These are phyloP conservation scores for Paulownia fortunei DNA, from an alignment of 257 asterid species.

Conservation along the genomic window DNA sequence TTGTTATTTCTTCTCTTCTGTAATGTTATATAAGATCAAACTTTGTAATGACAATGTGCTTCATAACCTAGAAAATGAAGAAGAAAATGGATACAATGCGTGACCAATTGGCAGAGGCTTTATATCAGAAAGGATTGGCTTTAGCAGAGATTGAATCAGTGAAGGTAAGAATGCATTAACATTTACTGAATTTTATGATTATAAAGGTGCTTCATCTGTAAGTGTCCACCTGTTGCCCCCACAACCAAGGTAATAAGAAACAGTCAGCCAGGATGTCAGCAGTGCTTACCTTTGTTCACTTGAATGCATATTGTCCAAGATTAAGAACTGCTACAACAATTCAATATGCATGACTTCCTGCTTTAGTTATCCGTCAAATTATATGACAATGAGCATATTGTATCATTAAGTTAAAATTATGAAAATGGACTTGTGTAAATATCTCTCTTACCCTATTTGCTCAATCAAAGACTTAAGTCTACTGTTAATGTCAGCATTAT, in stretches of 20 bases:
- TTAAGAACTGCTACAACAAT: background rate
- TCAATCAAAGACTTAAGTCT: background rate
- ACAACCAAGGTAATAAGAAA: too few species aligned
- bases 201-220: conserved; percentile 1
- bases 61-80: conserved; percentile 63
- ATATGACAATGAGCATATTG: background rate
- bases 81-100: conserved; percentile 86
- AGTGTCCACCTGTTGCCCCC: background rate
- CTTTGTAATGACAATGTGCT: conserved; percentile 32
- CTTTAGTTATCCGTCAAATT: background rate
- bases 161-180: conserved; percentile 56
- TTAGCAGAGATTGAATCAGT: conserved; percentile 68
- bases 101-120: conserved; percentile 90
- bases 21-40: conserved; percentile 12
- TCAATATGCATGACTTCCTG: conserved; percentile 15
- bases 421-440: background rate
- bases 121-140: conserved; percentile 90
- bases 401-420: background rate
- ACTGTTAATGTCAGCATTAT: background rate
- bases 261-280: too few species aligned
- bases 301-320: too few species aligned
- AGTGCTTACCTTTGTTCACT: background rate
- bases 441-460: background rate
- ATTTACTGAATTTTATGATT: background rate
- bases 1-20: background rate